phyloP scores from a whole-genome alignment of 495 filamentous ascomycete genomes.

The Entonaema liquescens region DNA sequence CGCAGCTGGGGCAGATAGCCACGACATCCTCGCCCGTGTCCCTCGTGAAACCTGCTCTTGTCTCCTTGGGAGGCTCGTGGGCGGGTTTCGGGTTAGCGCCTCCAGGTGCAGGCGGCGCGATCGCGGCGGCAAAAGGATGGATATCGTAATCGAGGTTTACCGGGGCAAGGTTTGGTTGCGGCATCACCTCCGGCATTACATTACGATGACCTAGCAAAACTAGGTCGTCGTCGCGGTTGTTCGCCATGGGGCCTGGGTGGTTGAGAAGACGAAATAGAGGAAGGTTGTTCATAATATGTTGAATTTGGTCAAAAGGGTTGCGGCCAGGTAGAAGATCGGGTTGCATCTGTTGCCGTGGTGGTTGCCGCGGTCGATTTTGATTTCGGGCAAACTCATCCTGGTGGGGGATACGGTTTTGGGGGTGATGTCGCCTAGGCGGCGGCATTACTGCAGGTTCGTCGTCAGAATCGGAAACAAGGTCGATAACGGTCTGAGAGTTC shows the following conservation, averaged over 20 bases:
- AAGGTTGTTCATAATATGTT: constrained; percentile 18
- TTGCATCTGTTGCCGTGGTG: not conserved
- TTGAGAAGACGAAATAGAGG: constrained; percentile 29
- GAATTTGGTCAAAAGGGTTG: constrained; percentile 6
- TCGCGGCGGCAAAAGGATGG: constrained; percentile 21
- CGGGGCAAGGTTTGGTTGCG: constrained; percentile 8
- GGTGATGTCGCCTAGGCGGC: constrained; percentile 13
- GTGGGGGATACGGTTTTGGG: not conserved
- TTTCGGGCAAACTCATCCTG: not conserved
- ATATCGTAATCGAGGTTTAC: constrained; percentile 36
- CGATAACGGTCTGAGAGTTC: constrained; percentile 40
- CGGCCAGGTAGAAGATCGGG: not conserved
- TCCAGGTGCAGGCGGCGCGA: not conserved
- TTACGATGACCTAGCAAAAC: constrained; percentile 46
- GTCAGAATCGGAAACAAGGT: constrained; percentile 45
- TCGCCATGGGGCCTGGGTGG: not conserved
- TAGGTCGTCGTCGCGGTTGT: constrained; percentile 46
- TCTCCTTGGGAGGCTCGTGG: constrained; percentile 47
- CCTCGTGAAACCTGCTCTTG: constrained; percentile 54
- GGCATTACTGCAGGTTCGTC: constrained; percentile 28
- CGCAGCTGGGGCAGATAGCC: constrained; percentile 57
- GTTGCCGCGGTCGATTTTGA: not conserved
- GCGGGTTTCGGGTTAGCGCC: constrained; percentile 41
- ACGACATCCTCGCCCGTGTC: constrained; percentile 51
- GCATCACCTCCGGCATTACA: constrained; percentile 5